phyloP scores from a whole-genome alignment of 768 basidiomycete species.

The Mycena maculata region DNA sequence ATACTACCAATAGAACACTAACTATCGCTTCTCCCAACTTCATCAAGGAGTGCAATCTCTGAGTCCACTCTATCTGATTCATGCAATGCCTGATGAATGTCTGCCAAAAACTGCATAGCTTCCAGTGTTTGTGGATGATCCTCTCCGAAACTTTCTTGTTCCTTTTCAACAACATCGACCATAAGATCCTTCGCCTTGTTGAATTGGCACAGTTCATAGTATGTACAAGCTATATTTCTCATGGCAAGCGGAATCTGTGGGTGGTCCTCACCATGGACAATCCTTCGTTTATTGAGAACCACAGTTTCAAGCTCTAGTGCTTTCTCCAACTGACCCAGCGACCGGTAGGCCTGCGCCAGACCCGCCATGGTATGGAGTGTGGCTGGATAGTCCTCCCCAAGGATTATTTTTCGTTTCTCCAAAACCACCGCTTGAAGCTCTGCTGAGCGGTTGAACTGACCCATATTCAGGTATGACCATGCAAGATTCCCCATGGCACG shows the following conservation, averaged over 20 bases:
- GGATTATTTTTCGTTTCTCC: neutral
- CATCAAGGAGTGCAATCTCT: no score
- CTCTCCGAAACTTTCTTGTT: no score
- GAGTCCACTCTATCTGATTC: no score
- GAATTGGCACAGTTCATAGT: neutral
- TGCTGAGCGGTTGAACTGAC: neutral
- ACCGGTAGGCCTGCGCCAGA: neutral
- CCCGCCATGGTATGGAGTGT: neutral
- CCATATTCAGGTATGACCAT: neutral
- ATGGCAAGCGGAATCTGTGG: neutral
- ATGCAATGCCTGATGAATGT: no score
- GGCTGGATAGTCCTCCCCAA: conserved; percentile 5
- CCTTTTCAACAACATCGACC: no score
- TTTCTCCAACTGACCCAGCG: neutral
- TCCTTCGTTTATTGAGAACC: conserved; percentile 6
- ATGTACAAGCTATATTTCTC: neutral
- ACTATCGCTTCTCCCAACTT: no score
- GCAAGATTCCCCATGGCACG: conserved; percentile 1
- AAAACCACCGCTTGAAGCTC: neutral
- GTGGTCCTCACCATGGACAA: neutral
- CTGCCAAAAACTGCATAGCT: no score
- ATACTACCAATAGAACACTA: no score
- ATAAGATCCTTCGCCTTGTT: neutral
- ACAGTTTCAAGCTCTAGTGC: neutral
- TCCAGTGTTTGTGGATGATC: no score